Conservation (phyloP, 2,329 filamentous ascomycete species). For the Diplodia sapinea region DNA sequence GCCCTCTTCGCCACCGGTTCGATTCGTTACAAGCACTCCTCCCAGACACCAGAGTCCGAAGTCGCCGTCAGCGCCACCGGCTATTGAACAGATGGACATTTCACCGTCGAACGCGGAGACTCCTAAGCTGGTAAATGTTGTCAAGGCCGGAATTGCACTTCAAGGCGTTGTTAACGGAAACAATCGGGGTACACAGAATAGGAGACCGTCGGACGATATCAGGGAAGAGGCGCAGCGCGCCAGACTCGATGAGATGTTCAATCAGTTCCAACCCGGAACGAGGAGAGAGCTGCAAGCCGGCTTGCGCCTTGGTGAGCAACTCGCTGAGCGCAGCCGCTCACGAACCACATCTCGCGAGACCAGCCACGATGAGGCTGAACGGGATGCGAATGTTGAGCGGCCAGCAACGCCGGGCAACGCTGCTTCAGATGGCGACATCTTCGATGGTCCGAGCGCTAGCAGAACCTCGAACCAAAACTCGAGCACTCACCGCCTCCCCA, state of each 20-base stretch:
- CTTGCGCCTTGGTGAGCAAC: slow-evolving; percentile 47
- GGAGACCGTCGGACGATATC: slow-evolving; percentile 33
- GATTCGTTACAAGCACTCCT: slow-evolving; percentile 41
- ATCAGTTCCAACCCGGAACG: slow-evolving; percentile 48
- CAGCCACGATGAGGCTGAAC: not conserved
- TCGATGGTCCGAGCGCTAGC: slow-evolving; percentile 37
- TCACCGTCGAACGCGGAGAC: slow-evolving; percentile 22
- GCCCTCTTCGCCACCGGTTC: slow-evolving; percentile 35
- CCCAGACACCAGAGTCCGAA: slow-evolving; percentile 35
- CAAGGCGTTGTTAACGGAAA: slow-evolving; percentile 45
- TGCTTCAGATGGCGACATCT: slow-evolving; percentile 36
- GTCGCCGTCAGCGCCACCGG: slow-evolving; percentile 42
- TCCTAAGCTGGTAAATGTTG: slow-evolving; percentile 41
- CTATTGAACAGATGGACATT: slow-evolving; percentile 37
- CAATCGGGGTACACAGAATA: slow-evolving; percentile 37
- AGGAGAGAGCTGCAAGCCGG: slow-evolving; percentile 47
- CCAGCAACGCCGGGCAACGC: slow-evolving; percentile 16
- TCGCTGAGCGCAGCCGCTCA: slow-evolving; percentile 40
- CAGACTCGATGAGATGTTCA: slow-evolving; percentile 46
- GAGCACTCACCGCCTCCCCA: slow-evolving; percentile 35
- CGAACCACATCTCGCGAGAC: slow-evolving; percentile 19
- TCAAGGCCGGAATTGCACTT: slow-evolving; percentile 48
- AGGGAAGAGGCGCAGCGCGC: slow-evolving; percentile 36
- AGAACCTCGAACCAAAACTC: slow-evolving; percentile 36
- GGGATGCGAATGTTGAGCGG: slow-evolving; percentile 14